Evolutionary conservation across 768 basidiomycete genomes (phyloP), one percentile per base, ranked within the genome.

Genomic region (Suillus clintonianus): DNA sequence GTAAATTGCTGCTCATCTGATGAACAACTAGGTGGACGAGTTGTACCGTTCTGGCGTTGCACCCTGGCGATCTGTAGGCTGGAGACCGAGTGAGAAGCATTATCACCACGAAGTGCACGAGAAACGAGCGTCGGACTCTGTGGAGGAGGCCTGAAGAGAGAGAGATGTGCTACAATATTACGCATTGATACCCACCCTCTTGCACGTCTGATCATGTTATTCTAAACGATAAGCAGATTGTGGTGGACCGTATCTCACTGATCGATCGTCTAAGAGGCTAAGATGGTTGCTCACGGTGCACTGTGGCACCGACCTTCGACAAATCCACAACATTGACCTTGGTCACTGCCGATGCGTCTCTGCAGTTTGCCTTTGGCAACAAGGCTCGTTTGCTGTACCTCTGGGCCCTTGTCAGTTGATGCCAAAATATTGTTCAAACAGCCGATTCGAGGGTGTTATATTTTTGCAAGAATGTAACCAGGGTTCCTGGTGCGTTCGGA

Each of bases 1-100:
- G 42, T 50, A 24, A 58, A 17, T 14, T 24, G 0, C 54, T 61
- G 45, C 51, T 41, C 59, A 48, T 17, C 14, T 7, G 3, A 32
- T 56, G 15, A 14, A 22, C 32, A 19, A 22, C 30, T 43, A 88
- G 87, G 87, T 91, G 65, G 90, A 92, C 71, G 89, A 90, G 74
- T 72, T 92, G 80, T 91, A 91, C 68, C 83, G 87, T 57, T 79
- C 88, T n/a, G 82, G 83, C 7, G 76, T 89, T 61, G 81, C 82
- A 55, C 88, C 90, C 3, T 92, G 91, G 90, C 76, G 83, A 41
- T 89, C 89, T 0, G 67, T 81, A 1, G 68, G 67, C 2, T 92
- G 89, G 89, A 83, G 70, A 61, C 88, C 88, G 0, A 72, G 75
- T 77, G 60, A 74, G 54, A 82, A 85, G 60, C 74, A 78, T 51